Evolutionary conservation across 768 basidiomycete genomes (phyloP).

Genomic region (Candolleomyces eurysporus): DNA sequence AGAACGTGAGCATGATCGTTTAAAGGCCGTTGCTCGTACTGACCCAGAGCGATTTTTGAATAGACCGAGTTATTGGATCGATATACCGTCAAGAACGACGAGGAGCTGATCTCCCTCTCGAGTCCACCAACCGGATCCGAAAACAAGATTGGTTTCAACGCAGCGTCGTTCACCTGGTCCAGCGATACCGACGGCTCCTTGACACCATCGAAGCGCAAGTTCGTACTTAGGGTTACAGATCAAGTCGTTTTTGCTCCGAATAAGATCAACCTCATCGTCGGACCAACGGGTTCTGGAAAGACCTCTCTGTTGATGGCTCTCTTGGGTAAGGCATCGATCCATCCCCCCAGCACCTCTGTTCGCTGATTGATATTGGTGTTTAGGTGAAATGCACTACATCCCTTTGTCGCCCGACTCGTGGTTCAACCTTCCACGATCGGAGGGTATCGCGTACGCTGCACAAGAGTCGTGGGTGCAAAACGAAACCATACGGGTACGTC

Average conservation of each 20-base stretch:
- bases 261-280: slow-evolving; percentile 53
- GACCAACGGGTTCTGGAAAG: slow-evolving; percentile 60
- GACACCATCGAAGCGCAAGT: slow-evolving; percentile 48
- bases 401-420: slow-evolving; percentile 50
- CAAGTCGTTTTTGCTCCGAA: slow-evolving; percentile 53
- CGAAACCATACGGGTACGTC: slow-evolving; percentile 58
- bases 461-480: slow-evolving; percentile 84
- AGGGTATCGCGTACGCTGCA: slow-evolving; percentile 71
- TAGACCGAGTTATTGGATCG: slow-evolving; percentile 48
- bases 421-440: slow-evolving; percentile 61
- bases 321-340: slow-evolving; percentile 31
- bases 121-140: slow-evolving; percentile 11
- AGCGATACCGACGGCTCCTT: slow-evolving; percentile 26
- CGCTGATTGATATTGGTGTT: background rate
- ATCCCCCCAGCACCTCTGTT: background rate
- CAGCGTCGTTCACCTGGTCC: slow-evolving; percentile 58
- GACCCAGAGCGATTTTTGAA: background rate
- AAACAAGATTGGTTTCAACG: slow-evolving; percentile 44
- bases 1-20: slow-evolving; percentile 24
- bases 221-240: slow-evolving; percentile 48
- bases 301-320: slow-evolving; percentile 65
- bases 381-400: slow-evolving; percentile 64
- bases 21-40: background rate
- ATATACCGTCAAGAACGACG: slow-evolving; percentile 21
- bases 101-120: slow-evolving; percentile 12